Conservation (phyloP, 1,284 basidiomycete genomes). For the Xerocomus amazonicus region DNA sequence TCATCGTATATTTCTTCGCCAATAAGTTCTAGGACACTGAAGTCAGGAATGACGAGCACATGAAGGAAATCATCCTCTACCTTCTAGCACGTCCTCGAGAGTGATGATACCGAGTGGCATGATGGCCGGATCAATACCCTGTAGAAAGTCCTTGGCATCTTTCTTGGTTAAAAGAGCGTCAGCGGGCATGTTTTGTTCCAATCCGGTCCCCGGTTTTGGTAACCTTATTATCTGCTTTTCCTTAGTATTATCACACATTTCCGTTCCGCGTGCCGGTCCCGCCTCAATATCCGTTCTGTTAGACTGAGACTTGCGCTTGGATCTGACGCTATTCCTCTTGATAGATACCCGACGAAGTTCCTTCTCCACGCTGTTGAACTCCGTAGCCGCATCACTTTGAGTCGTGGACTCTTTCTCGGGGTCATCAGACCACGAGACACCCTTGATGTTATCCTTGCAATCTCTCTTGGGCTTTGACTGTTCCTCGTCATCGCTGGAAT, state of each 20-base stretch:
- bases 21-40: constrained; percentile 60
- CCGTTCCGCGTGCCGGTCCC: constrained; percentile 24
- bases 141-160: constrained; percentile 72
- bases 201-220: constrained; percentile 38
- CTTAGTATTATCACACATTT: constrained; percentile 24
- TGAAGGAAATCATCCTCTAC: constrained; percentile 34
- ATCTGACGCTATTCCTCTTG: constrained; percentile 17
- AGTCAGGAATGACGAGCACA: constrained; percentile 2
- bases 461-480: constrained; percentile 21
- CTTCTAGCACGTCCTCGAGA: constrained; percentile 89
- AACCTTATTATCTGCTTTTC: constrained; percentile 42
- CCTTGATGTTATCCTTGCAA: constrained; percentile 25
- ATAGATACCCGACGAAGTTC: constrained; percentile 16
- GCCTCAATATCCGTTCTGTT: constrained; percentile 38
- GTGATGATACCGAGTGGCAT: constrained; percentile 91
- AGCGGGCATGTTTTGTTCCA: constrained; percentile 81
- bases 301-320: constrained; percentile 21
- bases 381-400: constrained; percentile 29
- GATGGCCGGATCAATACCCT: constrained; percentile 67
- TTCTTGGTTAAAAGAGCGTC: constrained; percentile 75
- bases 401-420: constrained; percentile 36
- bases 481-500: constrained; percentile 41
- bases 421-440: constrained; percentile 25
- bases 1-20: constrained; percentile 91
- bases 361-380: constrained; percentile 28